Evolutionary conservation across 495 filamentous ascomycete genomes (phyloP), one percentile per base, ranked within the genome.

Genomic region (Stereocaulon alpinum): DNA sequence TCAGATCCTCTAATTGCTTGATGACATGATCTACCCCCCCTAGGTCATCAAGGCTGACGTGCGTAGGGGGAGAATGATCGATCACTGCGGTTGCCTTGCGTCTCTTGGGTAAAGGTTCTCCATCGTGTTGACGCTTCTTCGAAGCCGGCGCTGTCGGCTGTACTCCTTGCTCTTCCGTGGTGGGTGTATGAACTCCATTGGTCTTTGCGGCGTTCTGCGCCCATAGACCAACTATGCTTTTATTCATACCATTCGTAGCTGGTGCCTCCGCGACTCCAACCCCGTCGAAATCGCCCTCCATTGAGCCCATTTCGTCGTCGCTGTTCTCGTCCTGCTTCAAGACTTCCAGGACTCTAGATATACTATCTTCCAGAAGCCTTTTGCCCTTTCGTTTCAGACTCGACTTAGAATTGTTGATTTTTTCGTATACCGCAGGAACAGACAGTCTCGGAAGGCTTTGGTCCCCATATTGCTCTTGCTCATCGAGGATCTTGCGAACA

Each of bases 21-120:
- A 92, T 82, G 20, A 94, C 84, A 61, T 86, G 78, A 61, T 95
- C 88, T 52, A 96, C 78, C 11, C 92, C 92, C 55, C 91, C 93
- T 47, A 96, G 77, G 67, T 96, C 89, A 11, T 82, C 77, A 22
- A 97, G 77, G 60, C 81, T 86, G 18, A 93, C 72, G 61, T 87
- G 82, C 6, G 79, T 86, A 5, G 92, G 91, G 0, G 93, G 87
- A 34, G 79, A 82, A 42, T 82, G 75, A 71, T 89, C 81, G 42
- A 80, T 69, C 55, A 74, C 74, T 63, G 69, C 37, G 59, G 79
- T 71, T 66, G 73, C 78, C 70, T 83, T 88, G 32, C 86, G 75
- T 58, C 82, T 77, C 71, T 91, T 91, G 2, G 77, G 70, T 22
- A 71, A 77, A 3, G 88, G 82, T 68, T 92, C 90, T 32, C 82